These are phyloP conservation scores for Tylopilus rubrobrunneus DNA, from an alignment of 768 basidiomycete species.

Conservation along the genomic window DNA sequence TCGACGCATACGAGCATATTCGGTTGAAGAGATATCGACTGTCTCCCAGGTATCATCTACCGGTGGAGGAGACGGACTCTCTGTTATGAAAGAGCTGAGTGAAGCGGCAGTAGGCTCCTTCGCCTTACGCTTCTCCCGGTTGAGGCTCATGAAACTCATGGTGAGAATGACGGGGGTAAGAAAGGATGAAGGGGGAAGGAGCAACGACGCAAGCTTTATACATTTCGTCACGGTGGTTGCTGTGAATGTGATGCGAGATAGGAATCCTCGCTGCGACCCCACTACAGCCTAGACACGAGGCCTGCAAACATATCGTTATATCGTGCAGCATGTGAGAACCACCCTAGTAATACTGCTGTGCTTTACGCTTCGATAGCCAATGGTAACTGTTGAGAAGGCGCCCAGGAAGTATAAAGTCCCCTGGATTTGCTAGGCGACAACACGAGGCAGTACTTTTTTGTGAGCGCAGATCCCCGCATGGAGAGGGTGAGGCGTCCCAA, in stretches of 20 bases:
- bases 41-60: not conserved
- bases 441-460: slow-evolving; percentile 6
- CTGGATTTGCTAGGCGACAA: not conserved
- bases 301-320: not conserved
- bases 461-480: slow-evolving; percentile 4
- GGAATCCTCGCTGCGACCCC: not conserved
- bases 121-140: not conserved
- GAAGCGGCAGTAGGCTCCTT: not conserved
- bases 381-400: not conserved
- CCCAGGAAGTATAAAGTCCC: not conserved
- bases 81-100: not conserved
- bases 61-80: slow-evolving; percentile 2
- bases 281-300: slow-evolving; percentile 1
- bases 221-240: not conserved
- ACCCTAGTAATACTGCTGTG: not conserved
- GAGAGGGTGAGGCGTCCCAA: not conserved
- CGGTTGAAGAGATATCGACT: slow-evolving; percentile 26
- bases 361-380: not conserved
- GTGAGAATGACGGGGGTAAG: not conserved
- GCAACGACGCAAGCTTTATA: slow-evolving; percentile 8
- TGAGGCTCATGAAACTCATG: slow-evolving; percentile 6
- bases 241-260: not conserved
- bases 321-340: slow-evolving; percentile 4
- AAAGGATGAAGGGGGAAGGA: not conserved
- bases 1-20: slow-evolving; percentile 39